Evolutionary conservation across 169 alveolate species (phyloP).

Genomic region (Plasmodium chabaudi): DNA sequence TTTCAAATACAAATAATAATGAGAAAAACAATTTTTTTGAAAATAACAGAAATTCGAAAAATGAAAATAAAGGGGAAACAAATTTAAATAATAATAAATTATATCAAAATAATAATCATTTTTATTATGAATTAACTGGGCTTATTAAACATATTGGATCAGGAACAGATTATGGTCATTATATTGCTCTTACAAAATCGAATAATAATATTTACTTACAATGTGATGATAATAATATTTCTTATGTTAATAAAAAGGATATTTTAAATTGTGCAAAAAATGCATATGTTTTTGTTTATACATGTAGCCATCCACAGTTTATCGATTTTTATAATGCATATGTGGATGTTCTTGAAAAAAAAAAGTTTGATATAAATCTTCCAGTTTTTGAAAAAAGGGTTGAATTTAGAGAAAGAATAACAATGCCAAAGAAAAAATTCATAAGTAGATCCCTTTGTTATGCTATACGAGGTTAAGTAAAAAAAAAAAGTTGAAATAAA

Average conservation of each 20-base stretch:
- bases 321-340: conserved; percentile 60
- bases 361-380: conserved; percentile 44
- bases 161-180: conserved; percentile 70
- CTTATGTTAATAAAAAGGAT: conserved; percentile 44
- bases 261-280: conserved; percentile 44
- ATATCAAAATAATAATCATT: conserved; percentile 4
- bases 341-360: conserved; percentile 64
- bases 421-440: conserved; percentile 63
- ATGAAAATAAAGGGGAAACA: neutral
- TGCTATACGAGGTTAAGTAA: too few species aligned
- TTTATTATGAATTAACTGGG: conserved; percentile 54
- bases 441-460: conserved; percentile 30
- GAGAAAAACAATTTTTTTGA: neutral
- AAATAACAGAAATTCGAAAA: neutral
- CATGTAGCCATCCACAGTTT: conserved; percentile 46
- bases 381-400: conserved; percentile 67
- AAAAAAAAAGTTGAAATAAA: too few species aligned
- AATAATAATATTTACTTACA: conserved; percentile 55
- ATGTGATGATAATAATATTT: conserved; percentile 64
- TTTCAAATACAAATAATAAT: neutral
- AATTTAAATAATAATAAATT: neutral
- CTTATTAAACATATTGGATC: conserved; percentile 67
- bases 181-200: conserved; percentile 55
- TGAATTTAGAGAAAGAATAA: conserved; percentile 66
- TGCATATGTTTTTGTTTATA: conserved; percentile 65